These are phyloP conservation scores for Neoconidiobolus thromboides DNA, from an alignment of 371 early-diverging fungal genomes.

Conservation along the genomic window DNA sequence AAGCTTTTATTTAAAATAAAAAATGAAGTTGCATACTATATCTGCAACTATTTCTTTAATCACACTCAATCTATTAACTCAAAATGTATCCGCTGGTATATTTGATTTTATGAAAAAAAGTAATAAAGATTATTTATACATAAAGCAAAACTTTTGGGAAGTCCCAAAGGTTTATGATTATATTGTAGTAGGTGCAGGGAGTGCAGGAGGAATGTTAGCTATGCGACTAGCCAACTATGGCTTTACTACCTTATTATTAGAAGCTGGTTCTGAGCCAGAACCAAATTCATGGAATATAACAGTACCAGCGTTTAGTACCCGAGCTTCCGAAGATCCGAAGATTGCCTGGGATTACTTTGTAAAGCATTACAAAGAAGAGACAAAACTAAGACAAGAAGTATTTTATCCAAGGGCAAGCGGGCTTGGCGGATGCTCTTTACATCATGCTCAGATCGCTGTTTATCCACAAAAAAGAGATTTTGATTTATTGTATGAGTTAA, in stretches of 20 bases:
- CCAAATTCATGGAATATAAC: neutral
- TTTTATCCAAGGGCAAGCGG: neutral
- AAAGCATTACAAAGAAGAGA: neutral
- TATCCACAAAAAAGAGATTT: constrained; percentile 5
- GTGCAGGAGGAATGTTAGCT: neutral
- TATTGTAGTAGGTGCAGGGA: neutral
- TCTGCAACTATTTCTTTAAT: no score
- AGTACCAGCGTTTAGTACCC: neutral
- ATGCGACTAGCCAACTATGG: neutral
- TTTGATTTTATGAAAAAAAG: no score
- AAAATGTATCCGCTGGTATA: no score
- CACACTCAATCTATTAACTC: no score
- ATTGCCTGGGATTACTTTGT: neutral
- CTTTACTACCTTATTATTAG: neutral
- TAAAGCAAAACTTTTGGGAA: no score
- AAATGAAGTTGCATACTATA: no score
- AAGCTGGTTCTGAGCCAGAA: neutral
- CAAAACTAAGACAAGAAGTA: neutral
- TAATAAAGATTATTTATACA: no score
- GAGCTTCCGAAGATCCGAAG: neutral
- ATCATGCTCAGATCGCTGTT: neutral
- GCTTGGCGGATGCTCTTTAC: neutral
- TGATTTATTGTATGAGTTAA: neutral
- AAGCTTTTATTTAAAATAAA: no score
- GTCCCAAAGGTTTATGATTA: neutral